Conservation (phyloP, 192 early-diverging fungal species). For the Coemansia sp. region DNA sequence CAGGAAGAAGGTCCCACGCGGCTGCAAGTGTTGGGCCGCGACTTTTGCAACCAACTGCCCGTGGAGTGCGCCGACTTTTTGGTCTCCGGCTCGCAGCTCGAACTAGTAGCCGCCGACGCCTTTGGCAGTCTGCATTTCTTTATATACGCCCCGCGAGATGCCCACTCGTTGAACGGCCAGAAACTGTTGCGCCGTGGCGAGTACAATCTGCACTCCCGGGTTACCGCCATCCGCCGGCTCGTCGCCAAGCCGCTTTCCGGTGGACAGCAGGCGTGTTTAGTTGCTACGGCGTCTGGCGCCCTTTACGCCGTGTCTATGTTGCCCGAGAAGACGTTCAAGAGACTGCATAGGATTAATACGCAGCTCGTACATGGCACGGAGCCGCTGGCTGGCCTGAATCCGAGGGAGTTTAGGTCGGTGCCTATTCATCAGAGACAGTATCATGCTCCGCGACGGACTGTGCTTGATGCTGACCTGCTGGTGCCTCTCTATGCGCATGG, state of each 20-base stretch:
- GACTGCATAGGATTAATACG: slow-evolving; percentile 79
- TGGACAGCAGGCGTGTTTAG: slow-evolving; percentile 54
- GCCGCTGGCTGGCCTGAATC: slow-evolving; percentile 89
- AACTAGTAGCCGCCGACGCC: slow-evolving; percentile 78
- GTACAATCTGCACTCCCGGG: slow-evolving; percentile 77
- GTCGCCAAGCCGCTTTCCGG: slow-evolving; percentile 20
- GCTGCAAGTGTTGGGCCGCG: slow-evolving; percentile 84
- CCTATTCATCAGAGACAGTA: slow-evolving; percentile 64
- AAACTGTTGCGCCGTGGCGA: slow-evolving; percentile 90
- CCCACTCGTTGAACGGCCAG: slow-evolving; percentile 85
- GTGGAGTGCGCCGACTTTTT: slow-evolving; percentile 75
- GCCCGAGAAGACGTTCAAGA: slow-evolving; percentile 90
- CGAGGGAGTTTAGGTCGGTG: slow-evolving; percentile 75
- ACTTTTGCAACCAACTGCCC: slow-evolving; percentile 71
- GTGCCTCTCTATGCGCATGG: slow-evolving; percentile 67
- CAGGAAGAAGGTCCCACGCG: slow-evolving; percentile 93
- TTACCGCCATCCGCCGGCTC: slow-evolving; percentile 69
- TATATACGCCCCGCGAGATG: slow-evolving; percentile 83
- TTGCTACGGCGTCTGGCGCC: slow-evolving; percentile 31
- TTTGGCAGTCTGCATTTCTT: slow-evolving; percentile 76
- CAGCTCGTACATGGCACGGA: slow-evolving; percentile 80
- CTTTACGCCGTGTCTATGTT: slow-evolving; percentile 56
- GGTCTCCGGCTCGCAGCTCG: slow-evolving; percentile 70
- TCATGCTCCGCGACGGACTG: slow-evolving; percentile 71
- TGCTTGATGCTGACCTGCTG: slow-evolving; percentile 87